phyloP scores from a whole-genome alignment of 2,329 filamentous ascomycete species.

The Teratosphaeria gauchensis region DNA sequence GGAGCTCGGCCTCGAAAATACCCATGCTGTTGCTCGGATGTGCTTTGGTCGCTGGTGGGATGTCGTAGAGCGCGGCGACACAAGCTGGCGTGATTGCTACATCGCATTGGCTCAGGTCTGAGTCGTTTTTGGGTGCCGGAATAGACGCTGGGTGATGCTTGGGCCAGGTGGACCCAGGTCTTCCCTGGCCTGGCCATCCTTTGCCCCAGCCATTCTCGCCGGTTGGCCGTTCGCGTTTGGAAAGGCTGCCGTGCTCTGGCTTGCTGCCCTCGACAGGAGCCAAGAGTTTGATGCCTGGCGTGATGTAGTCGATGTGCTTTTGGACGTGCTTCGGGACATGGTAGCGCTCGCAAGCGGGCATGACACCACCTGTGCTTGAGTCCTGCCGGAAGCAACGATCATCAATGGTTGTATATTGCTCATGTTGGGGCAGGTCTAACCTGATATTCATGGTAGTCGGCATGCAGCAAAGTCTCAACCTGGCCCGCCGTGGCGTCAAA shows the following conservation, averaged over 20 bases:
- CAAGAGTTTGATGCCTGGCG: conserved; percentile 42
- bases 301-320: conserved; percentile 47
- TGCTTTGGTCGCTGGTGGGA: conserved; percentile 10
- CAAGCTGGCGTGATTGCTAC: conserved; percentile 15
- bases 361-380: conserved; percentile 22
- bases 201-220: neutral
- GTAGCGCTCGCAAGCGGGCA: conserved; percentile 26
- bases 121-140: neutral
- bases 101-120: conserved; percentile 11
- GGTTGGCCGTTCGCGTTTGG: conserved; percentile 5
- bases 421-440: conserved; percentile 30
- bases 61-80: conserved; percentile 16
- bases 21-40: conserved; percentile 22
- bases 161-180: neutral
- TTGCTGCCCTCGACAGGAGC: conserved; percentile 2
- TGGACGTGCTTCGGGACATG: conserved; percentile 41
- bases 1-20: conserved; percentile 33
- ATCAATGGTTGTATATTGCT: conserved; percentile 13
- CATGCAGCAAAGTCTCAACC: conserved; percentile 30
- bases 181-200: neutral
- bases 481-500: conserved; percentile 32
- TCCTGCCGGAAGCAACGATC: conserved; percentile 3
- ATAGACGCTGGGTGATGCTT: neutral
- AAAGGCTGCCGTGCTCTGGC: conserved; percentile 4
- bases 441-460: conserved; percentile 52